Percentiles rank a stretch among this genome's conserved stretches.
phyloP scores from a whole-genome alignment of 257 asterid species.

The Solanum clarkiae region DNA sequence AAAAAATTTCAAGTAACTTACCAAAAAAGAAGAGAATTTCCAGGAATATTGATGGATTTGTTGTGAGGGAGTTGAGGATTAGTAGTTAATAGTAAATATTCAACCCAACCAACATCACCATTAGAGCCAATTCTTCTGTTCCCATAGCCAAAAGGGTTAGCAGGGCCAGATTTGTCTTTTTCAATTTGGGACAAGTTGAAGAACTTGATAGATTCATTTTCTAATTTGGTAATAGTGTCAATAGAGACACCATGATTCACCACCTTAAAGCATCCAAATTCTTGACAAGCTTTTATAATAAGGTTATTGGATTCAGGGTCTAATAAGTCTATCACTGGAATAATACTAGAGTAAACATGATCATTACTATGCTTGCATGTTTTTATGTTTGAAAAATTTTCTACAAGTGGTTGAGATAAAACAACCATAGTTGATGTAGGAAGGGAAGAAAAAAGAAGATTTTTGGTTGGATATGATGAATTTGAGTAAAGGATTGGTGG shows the following conservation, averaged over 20 bases:
- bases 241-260: constrained; percentile 16
- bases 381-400: neutral
- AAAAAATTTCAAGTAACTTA: neutral
- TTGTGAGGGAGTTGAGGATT: neutral
- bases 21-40: constrained; percentile 3
- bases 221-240: constrained; percentile 9
- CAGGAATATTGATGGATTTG: constrained; percentile 1
- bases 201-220: constrained; percentile 12
- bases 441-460: neutral
- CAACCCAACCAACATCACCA: constrained; percentile 27
- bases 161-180: constrained; percentile 12
- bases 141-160: constrained; percentile 23
- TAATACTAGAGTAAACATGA: neutral
- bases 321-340: constrained; percentile 15
- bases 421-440: constrained; percentile 7
- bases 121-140: constrained; percentile 16
- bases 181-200: constrained; percentile 13
- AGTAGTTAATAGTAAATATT: constrained; percentile 15
- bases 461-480: neutral
- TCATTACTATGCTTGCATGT: constrained; percentile 1
- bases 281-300: constrained; percentile 15
- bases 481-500: neutral
- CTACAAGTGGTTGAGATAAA: constrained; percentile 4
- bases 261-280: constrained; percentile 20
- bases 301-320: constrained; percentile 5